Base-by-base conservation (phyloP, 2,329 filamentous ascomycete species). In the Neurospora crassa region DNA sequence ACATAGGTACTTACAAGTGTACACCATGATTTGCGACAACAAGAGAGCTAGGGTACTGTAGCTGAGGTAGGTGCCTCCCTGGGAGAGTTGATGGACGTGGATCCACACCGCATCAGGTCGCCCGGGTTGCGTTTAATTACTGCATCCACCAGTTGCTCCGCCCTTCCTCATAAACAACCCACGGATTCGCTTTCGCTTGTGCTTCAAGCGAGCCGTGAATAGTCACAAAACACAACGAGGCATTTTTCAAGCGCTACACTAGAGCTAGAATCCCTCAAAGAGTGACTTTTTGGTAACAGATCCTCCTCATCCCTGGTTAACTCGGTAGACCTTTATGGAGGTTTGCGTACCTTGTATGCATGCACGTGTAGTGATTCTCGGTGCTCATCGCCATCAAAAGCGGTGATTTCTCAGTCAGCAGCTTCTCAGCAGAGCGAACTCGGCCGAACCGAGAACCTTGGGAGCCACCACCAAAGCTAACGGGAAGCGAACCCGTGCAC, bases 301-400 rank as follows among this genome's bases (percentile, higher is more conserved):
- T 63, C 24, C 29, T 63, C 29, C 24, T 63, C 29, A 59, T 70
- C 53, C 71, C 69, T 67, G 69, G n/a, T 67, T 68, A 67, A 67
- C 69, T 67, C 67, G 37, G 34, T 18, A 70, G 67, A 68, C 67
- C 69, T 24, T 24, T 63, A 20, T 53, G 45, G 45, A 53, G 45
- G 24, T 53, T 53, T 53, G 20, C 12, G 45, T 53, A 29, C 45
- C 45, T 53, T 53, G 45, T 14, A 20, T 37, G 7, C 34, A 37
- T 37, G 7, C 34, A 40, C 37, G 7, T 11, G 8, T 12, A 12
- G 20, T 29, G 47, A 29, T 20, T 53, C 45, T n/a, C 45, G 20
- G 16, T 24, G 24, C 20, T 29, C 12, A 53, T 47, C 45, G n/a
- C 20, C 45, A 47, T 47, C 45, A 20, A 29, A 29, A 29, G n/a